Base-by-base conservation (phyloP, 2,329 filamentous ascomycete species). In the Aspergillus chevalieri region DNA sequence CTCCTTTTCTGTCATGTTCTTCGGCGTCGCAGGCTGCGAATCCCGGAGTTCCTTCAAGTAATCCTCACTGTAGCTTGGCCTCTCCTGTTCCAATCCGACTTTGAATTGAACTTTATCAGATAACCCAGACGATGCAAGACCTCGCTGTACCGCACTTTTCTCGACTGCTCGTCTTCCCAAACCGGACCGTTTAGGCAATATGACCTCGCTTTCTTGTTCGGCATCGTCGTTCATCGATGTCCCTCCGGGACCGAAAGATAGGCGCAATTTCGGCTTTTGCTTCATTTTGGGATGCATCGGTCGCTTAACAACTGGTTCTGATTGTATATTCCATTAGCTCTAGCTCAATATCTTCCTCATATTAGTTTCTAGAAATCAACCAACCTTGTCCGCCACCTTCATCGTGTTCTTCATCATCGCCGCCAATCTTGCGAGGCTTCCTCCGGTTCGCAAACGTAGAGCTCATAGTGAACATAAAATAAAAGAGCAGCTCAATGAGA, bases 11-110 rank as follows among this genome's bases (percentile, higher is more conserved):
- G 64, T 58, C 9, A 49, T 52, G 7, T 52, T 79, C 54, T 82
- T 85, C 0, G 90, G 91, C 0, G 87, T 91, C 21, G 84, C 88
- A 0, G 89, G 90, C 0, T 91, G 96, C 10, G 88, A 90, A 51
- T 84, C 86, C 54, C 89, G 88, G 12, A 98, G 77, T 65, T 95
- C 89, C 30, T 87, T 84, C 17, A 98, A 77, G 57, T 92, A 89
- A 59, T 94, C 89, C 62, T 87, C 87, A 73, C 81, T 94, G 66
- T 98, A 97, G 51, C 75, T 86, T 0, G 89, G 90, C 34, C 86
- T 77, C 46, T 85, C 84, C 14, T 86, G 82, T 12, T 87, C 83
- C 12, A 83, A 78, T 5, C 76, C 73, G 1, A 80, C 76, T 6
- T 82, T 76, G 48, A 82, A 66, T 0, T 82, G 82, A 0, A 88